Percentiles rank a stretch among this genome's conserved stretches.
phyloP scores from a whole-genome alignment of 2,329 filamentous ascomycete species.

The Dactylellina leptospora region DNA sequence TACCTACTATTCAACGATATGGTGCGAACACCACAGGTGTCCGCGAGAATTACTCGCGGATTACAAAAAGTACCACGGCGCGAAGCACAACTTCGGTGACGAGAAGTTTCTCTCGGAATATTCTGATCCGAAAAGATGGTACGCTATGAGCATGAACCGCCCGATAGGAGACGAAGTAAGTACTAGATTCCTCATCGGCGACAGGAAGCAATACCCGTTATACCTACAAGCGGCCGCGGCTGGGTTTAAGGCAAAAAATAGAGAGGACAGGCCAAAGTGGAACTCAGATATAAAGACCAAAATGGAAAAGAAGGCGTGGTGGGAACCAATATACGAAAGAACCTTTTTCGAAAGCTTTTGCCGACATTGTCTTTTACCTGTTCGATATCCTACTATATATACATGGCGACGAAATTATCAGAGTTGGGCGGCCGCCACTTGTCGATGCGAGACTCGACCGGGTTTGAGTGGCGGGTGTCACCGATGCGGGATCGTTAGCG shows the following conservation, averaged over 20 bases:
- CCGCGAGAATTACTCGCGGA: constrained; percentile 24
- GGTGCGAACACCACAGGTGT: constrained; percentile 42
- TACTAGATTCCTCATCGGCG: constrained; percentile 11
- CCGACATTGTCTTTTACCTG: constrained; percentile 24
- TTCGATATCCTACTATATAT: neutral
- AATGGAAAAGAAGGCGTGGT: constrained; percentile 17
- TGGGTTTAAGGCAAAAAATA: constrained; percentile 3
- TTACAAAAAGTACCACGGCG: neutral
- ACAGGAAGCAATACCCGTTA: constrained; percentile 22
- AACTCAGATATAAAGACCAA: neutral
- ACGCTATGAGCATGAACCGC: neutral
- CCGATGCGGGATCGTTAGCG: constrained; percentile 35
- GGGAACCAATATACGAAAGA: constrained; percentile 32
- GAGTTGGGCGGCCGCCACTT: neutral
- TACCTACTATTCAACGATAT: constrained; percentile 27
- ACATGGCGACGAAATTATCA: constrained; percentile 3
- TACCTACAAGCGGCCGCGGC: constrained; percentile 14
- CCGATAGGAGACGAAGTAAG: constrained; percentile 1
- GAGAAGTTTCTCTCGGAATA: constrained; percentile 6
- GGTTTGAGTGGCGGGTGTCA: constrained; percentile 5
- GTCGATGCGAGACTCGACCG: neutral
- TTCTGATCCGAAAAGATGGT: constrained; percentile 17
- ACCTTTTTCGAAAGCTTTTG: constrained; percentile 28
- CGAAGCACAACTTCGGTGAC: neutral
- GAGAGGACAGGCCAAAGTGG: neutral